Evolutionary conservation across 139 green algal species (phyloP).

Genomic region (Spirogloea muscicola): DNA sequence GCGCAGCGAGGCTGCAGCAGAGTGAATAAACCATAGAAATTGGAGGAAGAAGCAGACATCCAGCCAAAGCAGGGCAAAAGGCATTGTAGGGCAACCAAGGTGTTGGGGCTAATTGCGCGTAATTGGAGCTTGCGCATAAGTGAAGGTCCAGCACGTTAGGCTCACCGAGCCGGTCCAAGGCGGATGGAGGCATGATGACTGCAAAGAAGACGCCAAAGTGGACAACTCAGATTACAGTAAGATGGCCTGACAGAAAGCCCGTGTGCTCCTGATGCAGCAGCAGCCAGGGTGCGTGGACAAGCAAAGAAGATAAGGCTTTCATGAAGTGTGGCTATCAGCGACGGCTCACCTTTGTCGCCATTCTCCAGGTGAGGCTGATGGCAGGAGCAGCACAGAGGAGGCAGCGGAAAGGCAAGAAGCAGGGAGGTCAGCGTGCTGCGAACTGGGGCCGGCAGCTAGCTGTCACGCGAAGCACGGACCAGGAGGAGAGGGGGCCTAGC

Average conservation of each 20-base stretch:
- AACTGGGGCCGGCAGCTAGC: too few species aligned
- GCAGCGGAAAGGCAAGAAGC: constrained; percentile 7
- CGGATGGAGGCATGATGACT: constrained; percentile 93
- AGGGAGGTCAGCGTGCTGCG: not conserved
- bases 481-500: not conserved
- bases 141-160: too few species aligned
- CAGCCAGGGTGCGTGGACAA: not conserved
- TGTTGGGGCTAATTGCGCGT: too few species aligned
- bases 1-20: constrained; percentile 70
- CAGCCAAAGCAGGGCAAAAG: too few species aligned
- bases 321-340: constrained; percentile 5
- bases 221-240: not conserved
- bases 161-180: constrained; percentile 83
- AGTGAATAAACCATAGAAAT: too few species aligned
- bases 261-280: not conserved
- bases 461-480: too few species aligned
- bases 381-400: not conserved
- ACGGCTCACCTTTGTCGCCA: constrained; percentile 51
- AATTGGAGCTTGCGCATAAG: too few species aligned
- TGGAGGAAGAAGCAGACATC: too few species aligned
- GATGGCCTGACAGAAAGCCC: not conserved
- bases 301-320: not conserved
- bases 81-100: too few species aligned
- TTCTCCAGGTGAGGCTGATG: constrained; percentile 49
- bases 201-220: not conserved